Evolutionary conservation across 75 land plant genomes (phyloP), one percentile per base, ranked within the genome.

Genomic region (Cupressus sempervirens): DNA sequence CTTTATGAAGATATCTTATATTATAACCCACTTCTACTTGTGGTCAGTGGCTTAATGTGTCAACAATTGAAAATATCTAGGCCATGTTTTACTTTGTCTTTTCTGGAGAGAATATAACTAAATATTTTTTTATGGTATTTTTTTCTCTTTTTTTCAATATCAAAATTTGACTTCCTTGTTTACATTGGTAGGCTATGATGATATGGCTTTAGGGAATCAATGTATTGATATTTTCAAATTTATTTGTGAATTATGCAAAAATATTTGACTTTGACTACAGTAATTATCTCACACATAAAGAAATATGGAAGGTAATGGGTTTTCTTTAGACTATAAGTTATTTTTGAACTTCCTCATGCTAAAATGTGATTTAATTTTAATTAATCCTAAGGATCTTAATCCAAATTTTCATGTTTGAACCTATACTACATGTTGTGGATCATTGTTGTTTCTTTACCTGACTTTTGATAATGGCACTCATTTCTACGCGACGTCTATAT

Each of bases 121-220:
- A 12, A 77, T 20, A 3, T 35, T 74, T 81, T 62, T 23, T 73
- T 43, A n/a, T 32, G 16, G 29, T 70, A n/a, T 48, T 16, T 81
- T 9, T 7, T 52, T 83, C 54, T 88, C 46, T 58, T 18, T 32
- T 85, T 32, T 70, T 35, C 6, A 79, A 3, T 50, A 5, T 29
- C 62, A 40, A 54, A 23, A 46, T 45, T 79, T 79, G 45, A 45
- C 41, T 30, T 79, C 13, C 45, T 12, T 82, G 58, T 18, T 82
- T 12, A 82, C 4, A 20, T 32, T 91, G 92, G 84, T 91, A 98
- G 99, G 91, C 96, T 41, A 80, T 91, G 91, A 93, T 92, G 93
- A 91, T 98, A 84, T 98, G 99, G 95, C 93, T 98, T 20, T 98
- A 99, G 99, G 99, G 99, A 85, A 84, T 94, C 65, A 98, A 98